A percentile compares a stretch with the other conserved stretches of the same genome.
phyloP scores from a whole-genome alignment of 768 basidiomycete species.

The Tylopilus felleus region DNA sequence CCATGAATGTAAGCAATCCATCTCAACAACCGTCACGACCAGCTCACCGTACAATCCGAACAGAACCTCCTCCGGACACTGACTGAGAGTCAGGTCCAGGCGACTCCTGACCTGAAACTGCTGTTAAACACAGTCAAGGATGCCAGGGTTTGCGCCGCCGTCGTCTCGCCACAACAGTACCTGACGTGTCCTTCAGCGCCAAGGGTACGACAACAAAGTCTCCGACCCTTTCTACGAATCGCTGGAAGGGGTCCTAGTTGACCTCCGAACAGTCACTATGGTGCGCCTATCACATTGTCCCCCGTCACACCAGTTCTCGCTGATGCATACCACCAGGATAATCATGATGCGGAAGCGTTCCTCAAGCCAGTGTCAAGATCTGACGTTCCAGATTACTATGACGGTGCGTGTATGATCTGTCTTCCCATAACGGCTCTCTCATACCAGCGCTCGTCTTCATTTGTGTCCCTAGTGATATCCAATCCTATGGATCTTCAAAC shows the following conservation, averaged over 20 bases:
- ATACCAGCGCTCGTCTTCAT: not conserved
- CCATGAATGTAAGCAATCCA: constrained; percentile 23
- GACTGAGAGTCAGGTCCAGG: constrained; percentile 69
- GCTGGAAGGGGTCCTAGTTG: constrained; percentile 80
- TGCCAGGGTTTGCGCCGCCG: constrained; percentile 62
- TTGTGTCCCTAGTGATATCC: constrained; percentile 64
- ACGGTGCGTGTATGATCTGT: constrained; percentile 50
- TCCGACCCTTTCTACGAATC: constrained; percentile 93
- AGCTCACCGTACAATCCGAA: constrained; percentile 2
- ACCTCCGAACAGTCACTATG: constrained; percentile 76
- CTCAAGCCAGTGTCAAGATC: constrained; percentile 87
- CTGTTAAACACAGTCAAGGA: constrained; percentile 85
- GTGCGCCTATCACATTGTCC: constrained; percentile 35
- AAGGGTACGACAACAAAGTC: constrained; percentile 61
- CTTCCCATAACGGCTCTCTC: not conserved
- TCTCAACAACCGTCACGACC: not conserved
- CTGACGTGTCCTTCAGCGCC: constrained; percentile 37
- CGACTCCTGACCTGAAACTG: constrained; percentile 69
- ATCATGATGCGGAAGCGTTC: constrained; percentile 91
- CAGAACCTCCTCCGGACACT: constrained; percentile 90
- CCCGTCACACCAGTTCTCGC: constrained; percentile 22
- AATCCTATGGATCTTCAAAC: constrained; percentile 96
- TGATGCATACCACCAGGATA: constrained; percentile 50
- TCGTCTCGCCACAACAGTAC: constrained; percentile 8
- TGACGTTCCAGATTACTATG: constrained; percentile 92